Percentiles rank a stretch among this genome's conserved stretches.
Conservation (phyloP, 2,329 filamentous ascomycete species). For the Venturiaceae sp. region DNA sequence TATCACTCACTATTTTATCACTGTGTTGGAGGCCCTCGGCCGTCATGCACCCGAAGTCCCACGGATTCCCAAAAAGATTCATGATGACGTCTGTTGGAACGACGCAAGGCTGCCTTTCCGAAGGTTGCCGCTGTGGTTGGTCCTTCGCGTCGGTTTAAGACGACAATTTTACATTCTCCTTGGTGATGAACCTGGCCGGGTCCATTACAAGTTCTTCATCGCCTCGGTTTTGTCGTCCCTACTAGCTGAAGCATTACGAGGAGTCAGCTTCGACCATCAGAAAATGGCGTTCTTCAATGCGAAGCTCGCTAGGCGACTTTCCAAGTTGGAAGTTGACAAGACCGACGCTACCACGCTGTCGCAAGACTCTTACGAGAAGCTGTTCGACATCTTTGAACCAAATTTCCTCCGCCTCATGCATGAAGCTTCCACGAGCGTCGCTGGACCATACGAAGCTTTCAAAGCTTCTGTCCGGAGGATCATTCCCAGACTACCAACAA, state of each 20-base stretch:
- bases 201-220: constrained; percentile 50
- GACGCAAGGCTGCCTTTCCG: constrained; percentile 48
- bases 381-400: constrained; percentile 19
- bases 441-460: background rate
- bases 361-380: constrained; percentile 14
- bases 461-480: background rate
- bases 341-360: constrained; percentile 9
- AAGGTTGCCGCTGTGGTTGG: constrained; percentile 51
- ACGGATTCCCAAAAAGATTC: constrained; percentile 45
- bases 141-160: constrained; percentile 48
- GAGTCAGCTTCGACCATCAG: constrained; percentile 23
- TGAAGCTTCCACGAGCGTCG: background rate
- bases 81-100: constrained; percentile 50
- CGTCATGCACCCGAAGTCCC: constrained; percentile 19
- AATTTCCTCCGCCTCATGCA: background rate
- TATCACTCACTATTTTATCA: constrained; percentile 51
- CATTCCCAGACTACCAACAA: background rate
- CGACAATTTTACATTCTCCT: constrained; percentile 37
- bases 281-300: constrained; percentile 30
- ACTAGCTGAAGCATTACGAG: constrained; percentile 27
- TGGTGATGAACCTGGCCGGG: constrained; percentile 31
- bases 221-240: constrained; percentile 37
- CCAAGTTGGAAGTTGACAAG: constrained; percentile 43
- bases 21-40: constrained; percentile 48
- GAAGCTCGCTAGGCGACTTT: constrained; percentile 48